Evolutionary conservation across 2,329 filamentous ascomycete species (phyloP), one percentile per base, ranked within the genome.

Genomic region (Kalaharituber pfeilii): DNA sequence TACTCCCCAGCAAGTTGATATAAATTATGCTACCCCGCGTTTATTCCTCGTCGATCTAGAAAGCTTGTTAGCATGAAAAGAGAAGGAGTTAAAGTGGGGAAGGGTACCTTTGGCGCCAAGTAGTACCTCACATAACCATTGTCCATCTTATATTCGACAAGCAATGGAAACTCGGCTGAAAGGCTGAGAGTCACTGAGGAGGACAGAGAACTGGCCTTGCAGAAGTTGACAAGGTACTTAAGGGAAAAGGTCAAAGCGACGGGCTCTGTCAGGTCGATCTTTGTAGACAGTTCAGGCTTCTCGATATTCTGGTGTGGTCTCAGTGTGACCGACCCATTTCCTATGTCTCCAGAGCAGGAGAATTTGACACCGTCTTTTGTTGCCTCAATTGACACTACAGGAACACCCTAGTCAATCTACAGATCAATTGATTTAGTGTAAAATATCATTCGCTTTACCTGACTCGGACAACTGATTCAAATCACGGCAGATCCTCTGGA

Each of bases 221-320:
- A 96, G 75, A 98, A 98, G 78, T 96, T 96, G 76, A 94, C 86
- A 2, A 98, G 82, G 73, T 98, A 98, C 75, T 98, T 98, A 66
- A 98, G 83, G 29, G 91, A 96, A 75, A 98, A 98, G 50, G 89
- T 96, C 60, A 98, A 78, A 30, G 85, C 77, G 57, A 98, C 91
- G 51, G 91, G 86, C 73, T 98, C 93, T 36, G 80, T 83, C 58
- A 98, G 80, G 67, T 87, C 80, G 69, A 98, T 95, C 61, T 86
- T 78, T 64, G 96, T 84, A 66, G 88, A 85, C 67, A 82, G 75
- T 8, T 84, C 79, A 49, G 86, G 82, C 74, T 96, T 94, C 39
- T 96, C 89, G 61, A 95, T 77, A 67, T 87, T 85, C 66, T 78
- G 84, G 73, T 91, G 84, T 69, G 82, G 83, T 69, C 91, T 84